phyloP scores from a whole-genome alignment of 202 grass and related monocot species.

The Tripidium arundinaceum region DNA sequence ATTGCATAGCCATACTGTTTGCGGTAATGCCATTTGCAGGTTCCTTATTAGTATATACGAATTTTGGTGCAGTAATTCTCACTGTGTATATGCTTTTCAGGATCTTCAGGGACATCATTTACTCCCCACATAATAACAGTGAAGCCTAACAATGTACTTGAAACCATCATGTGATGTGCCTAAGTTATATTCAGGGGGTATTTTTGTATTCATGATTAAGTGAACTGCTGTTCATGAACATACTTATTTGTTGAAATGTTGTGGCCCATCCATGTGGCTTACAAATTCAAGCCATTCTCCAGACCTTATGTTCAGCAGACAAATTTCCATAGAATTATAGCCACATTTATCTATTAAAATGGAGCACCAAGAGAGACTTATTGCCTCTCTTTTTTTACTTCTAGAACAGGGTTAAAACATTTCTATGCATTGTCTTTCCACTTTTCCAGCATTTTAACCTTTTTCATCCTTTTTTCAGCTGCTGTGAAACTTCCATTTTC shows the following conservation, averaged over 20 bases:
- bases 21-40: not conserved
- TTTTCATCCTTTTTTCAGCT: constrained; percentile 4
- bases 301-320: not conserved
- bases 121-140: constrained; percentile 74
- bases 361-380: not conserved
- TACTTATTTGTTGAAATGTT: not conserved
- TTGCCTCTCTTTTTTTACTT: constrained; percentile 11
- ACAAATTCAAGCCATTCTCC: not conserved
- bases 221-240: not conserved
- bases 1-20: not conserved
- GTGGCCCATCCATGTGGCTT: not conserved
- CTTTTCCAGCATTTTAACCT: not conserved
- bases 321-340: not conserved
- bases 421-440: not conserved
- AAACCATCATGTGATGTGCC: not conserved
- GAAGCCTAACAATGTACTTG: constrained; percentile 53
- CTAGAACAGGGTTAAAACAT: constrained; percentile 11
- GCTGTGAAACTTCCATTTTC: not conserved
- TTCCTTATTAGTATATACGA: not conserved
- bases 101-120: constrained; percentile 64
- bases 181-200: not conserved
- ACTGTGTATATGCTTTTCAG: constrained; percentile 25
- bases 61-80: not conserved
- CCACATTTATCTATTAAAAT: not conserved
- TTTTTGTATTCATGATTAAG: not conserved